These are phyloP conservation scores for Fonsecaea nubica DNA, from an alignment of 2,329 filamentous ascomycete genomes.

Conservation along the genomic window DNA sequence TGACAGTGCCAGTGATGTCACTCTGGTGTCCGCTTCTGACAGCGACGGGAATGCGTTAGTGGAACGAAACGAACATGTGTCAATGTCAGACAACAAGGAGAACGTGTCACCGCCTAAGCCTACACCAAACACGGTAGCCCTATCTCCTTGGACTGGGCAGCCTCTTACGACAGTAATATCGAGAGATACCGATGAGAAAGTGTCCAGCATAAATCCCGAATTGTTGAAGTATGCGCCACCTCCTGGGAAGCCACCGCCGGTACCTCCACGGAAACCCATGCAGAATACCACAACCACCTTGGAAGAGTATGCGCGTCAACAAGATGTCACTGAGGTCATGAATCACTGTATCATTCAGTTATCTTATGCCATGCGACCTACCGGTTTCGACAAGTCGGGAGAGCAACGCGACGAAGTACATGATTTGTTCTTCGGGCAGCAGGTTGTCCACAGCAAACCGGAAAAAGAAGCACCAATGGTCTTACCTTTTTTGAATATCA, in stretches of 20 bases:
- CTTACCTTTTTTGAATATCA: constrained; percentile 66
- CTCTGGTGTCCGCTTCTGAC: constrained; percentile 46
- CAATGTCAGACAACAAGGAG: constrained; percentile 48
- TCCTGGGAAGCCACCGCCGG: constrained; percentile 59
- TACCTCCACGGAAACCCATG: constrained; percentile 58
- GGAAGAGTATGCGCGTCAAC: constrained; percentile 71
- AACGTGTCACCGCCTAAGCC: constrained; percentile 44
- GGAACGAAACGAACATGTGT: constrained; percentile 42
- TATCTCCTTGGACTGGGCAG: constrained; percentile 42
- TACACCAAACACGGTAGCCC: constrained; percentile 23
- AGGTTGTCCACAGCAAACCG: constrained; percentile 40
- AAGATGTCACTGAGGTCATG: constrained; percentile 96
- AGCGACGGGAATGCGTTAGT: constrained; percentile 48
- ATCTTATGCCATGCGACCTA: constrained; percentile 82
- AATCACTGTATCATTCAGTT: constrained; percentile 88
- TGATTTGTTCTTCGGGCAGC: constrained; percentile 60
- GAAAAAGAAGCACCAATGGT: constrained; percentile 40
- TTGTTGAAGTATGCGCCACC: constrained; percentile 41
- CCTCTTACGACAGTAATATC: constrained; percentile 37
- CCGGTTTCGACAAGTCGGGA: constrained; percentile 68
- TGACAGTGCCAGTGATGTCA: constrained; percentile 47
- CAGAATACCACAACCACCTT: constrained; percentile 42
- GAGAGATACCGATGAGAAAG: constrained; percentile 28
- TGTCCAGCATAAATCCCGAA: constrained; percentile 21
- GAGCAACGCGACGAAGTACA: constrained; percentile 84